Evolutionary conservation across 2,329 filamentous ascomycete species (phyloP).

Genomic region (Pseudogymnoascus sp.): DNA sequence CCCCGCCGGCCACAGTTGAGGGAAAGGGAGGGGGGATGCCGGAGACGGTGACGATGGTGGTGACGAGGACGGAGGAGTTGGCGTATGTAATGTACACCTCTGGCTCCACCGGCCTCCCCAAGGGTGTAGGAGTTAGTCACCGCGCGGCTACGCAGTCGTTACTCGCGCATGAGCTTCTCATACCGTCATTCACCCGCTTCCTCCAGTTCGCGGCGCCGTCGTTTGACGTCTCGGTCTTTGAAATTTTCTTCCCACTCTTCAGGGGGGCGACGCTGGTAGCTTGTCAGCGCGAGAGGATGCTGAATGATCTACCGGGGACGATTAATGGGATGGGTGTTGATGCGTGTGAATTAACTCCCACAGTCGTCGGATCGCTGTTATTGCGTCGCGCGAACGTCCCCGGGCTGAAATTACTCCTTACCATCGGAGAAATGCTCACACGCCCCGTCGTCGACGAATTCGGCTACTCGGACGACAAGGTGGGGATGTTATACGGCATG

Average conservation of each 20-base stretch:
- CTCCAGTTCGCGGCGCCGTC: slow-evolving; percentile 88
- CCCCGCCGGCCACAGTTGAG: neutral
- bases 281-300: slow-evolving; percentile 58
- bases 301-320: slow-evolving; percentile 63
- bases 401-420: slow-evolving; percentile 60
- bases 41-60: no score
- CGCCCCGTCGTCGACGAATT: slow-evolving; percentile 69
- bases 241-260: slow-evolving; percentile 82
- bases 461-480: slow-evolving; percentile 43
- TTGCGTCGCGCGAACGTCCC: slow-evolving; percentile 60
- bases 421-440: slow-evolving; percentile 90
- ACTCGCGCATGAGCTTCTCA: slow-evolving; percentile 68
- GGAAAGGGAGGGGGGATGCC: no score
- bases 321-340: slow-evolving; percentile 62
- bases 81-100: slow-evolving; percentile 95
- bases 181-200: slow-evolving; percentile 70
- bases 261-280: slow-evolving; percentile 65
- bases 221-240: slow-evolving; percentile 91
- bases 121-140: slow-evolving; percentile 79
- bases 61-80: slow-evolving; percentile 27
- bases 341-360: slow-evolving; percentile 82
- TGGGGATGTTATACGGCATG: slow-evolving; percentile 77
- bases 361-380: slow-evolving; percentile 71
- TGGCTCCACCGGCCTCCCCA: slow-evolving; percentile 80
- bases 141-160: slow-evolving; percentile 71